These are phyloP conservation scores for Epichloe coenophiala DNA, from an alignment of 2,329 filamentous ascomycete species.

Conservation along the genomic window DNA sequence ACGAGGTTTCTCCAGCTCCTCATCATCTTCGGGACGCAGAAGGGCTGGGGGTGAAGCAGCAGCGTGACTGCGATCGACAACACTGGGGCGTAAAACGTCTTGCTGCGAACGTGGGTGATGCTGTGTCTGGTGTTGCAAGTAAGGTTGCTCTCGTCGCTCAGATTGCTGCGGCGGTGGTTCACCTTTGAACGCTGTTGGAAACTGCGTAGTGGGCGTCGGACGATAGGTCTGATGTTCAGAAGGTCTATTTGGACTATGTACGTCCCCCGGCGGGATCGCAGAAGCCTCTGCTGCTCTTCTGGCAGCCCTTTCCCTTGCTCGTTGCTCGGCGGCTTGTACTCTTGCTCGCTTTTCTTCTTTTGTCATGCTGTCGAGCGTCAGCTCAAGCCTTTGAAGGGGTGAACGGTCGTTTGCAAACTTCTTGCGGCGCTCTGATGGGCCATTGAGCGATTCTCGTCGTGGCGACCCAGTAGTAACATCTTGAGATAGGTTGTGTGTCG, in stretches of 20 bases:
- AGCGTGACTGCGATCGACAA: conserved; percentile 6
- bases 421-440: conserved; percentile 32
- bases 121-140: neutral
- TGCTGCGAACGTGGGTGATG: neutral
- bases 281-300: conserved; percentile 18
- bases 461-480: conserved; percentile 14
- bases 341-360: conserved; percentile 90
- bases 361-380: conserved; percentile 80
- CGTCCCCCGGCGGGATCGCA: conserved; percentile 8
- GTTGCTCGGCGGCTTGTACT: conserved; percentile 68
- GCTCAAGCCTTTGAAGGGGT: conserved; percentile 84
- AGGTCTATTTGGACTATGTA: conserved; percentile 12
- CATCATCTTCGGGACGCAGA: conserved; percentile 7
- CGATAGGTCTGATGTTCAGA: neutral
- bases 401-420: conserved; percentile 70
- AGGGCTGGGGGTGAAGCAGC: conserved; percentile 11
- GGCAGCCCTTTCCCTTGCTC: conserved; percentile 48
- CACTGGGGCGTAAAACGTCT: neutral
- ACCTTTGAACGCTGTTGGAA: neutral
- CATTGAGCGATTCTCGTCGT: conserved; percentile 25
- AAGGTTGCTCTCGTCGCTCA: neutral
- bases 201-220: neutral
- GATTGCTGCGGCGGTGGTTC: neutral
- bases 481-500: conserved; percentile 6
- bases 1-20: conserved; percentile 8